Conservation (phyloP, 306 rosid species). For the Acacia crassicarpa region DNA sequence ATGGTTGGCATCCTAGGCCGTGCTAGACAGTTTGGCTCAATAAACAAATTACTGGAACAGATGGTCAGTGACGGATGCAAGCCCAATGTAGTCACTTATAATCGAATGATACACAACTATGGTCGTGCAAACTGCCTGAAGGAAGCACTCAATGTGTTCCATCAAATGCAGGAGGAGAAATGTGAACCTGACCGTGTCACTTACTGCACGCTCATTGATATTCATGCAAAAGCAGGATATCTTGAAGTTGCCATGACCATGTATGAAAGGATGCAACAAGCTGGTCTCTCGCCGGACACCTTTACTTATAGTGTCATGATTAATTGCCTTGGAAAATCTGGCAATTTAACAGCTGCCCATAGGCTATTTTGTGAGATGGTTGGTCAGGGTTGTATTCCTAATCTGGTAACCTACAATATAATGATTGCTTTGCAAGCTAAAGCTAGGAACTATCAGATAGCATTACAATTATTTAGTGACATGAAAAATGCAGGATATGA, state of each 20-base stretch:
- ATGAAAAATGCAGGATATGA: constrained; percentile 85
- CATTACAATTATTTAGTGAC: constrained; percentile 74
- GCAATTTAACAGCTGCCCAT: constrained; percentile 80
- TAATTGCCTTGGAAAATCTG: constrained; percentile 94
- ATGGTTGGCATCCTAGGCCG: constrained; percentile 97
- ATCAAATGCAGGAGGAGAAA: constrained; percentile 73
- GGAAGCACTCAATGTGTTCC: constrained; percentile 77
- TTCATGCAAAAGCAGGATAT: constrained; percentile 92
- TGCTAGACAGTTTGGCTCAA: constrained; percentile 77
- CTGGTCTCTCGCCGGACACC: constrained; percentile 90
- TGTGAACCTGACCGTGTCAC: constrained; percentile 94
- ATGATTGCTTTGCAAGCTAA: constrained; percentile 96
- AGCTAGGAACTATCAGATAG: constrained; percentile 82
- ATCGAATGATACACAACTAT: constrained; percentile 87
- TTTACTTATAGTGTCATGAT: constrained; percentile 96
- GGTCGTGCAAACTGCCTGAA: constrained; percentile 91
- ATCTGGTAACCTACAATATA: constrained; percentile 89
- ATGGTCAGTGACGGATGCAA: constrained; percentile 84
- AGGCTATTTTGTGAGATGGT: constrained; percentile 84
- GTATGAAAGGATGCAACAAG: constrained; percentile 85
- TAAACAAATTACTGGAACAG: constrained; percentile 70
- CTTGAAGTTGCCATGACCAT: constrained; percentile 82
- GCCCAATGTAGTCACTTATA: constrained; percentile 93
- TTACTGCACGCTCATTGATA: constrained; percentile 92
- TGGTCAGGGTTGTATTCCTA: constrained; percentile 85